Percentiles rank a stretch among this genome's conserved stretches.
phyloP scores from a whole-genome alignment of 2,329 filamentous ascomycete species.

The Monosporascus sp. region DNA sequence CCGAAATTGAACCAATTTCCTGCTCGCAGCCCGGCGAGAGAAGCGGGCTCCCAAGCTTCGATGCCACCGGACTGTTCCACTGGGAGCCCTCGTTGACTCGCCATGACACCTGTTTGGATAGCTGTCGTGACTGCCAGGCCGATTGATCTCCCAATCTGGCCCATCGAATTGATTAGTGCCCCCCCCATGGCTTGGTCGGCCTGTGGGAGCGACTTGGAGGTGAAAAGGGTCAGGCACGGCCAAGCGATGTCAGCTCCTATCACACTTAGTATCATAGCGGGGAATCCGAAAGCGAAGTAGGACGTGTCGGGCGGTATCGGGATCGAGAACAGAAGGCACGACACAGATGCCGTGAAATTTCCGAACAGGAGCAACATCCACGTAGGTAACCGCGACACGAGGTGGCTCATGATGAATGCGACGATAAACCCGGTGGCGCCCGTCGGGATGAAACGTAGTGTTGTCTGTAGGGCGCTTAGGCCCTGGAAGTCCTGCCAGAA shows the following conservation, averaged over 20 bases:
- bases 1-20: constrained; percentile 49
- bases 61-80: constrained; percentile 41
- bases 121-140: constrained; percentile 61
- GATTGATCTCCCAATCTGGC: constrained; percentile 61
- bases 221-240: constrained; percentile 61
- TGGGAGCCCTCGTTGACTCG: constrained; percentile 36
- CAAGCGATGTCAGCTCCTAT: constrained; percentile 63
- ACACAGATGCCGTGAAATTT: constrained; percentile 47
- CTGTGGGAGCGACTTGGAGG: constrained; percentile 54
- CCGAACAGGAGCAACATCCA: constrained; percentile 54
- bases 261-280: constrained; percentile 60
- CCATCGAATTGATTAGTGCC: constrained; percentile 61
- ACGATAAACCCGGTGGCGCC: constrained; percentile 56
- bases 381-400: constrained; percentile 54
- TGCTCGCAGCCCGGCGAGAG: constrained; percentile 43
- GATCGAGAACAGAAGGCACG: constrained; percentile 57
- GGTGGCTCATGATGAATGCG: constrained; percentile 47
- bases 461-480: constrained; percentile 58
- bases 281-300: constrained; percentile 64
- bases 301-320: constrained; percentile 55
- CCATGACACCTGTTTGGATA: constrained; percentile 58
- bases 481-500: constrained; percentile 65
- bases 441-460: constrained; percentile 62
- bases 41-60: constrained; percentile 37
- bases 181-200: constrained; percentile 65